phyloP scores from a whole-genome alignment of 768 basidiomycete species.

The Tulasnella sp. region DNA sequence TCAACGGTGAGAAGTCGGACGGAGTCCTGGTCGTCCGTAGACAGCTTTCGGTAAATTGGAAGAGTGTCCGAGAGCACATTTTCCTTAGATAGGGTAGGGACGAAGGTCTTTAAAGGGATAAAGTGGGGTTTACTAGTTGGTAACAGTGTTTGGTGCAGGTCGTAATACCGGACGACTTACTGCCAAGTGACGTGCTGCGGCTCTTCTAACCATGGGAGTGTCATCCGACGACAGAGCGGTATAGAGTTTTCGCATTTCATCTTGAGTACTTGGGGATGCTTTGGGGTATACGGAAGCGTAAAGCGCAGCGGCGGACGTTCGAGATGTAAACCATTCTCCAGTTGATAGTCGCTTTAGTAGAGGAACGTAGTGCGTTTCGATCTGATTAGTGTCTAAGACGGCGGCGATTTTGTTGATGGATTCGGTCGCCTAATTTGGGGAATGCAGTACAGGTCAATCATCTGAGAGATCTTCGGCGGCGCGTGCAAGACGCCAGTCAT shows the following conservation, averaged over 20 bases:
- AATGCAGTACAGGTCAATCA: not conserved
- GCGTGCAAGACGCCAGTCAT: not conserved
- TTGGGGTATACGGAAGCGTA: slow-evolving; percentile 84
- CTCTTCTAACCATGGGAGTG: slow-evolving; percentile 96
- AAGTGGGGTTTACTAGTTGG: not conserved
- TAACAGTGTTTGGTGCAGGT: not conserved
- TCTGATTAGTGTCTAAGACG: slow-evolving; percentile 62
- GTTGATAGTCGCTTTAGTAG: slow-evolving; percentile 76
- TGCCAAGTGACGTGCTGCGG: slow-evolving; percentile 92
- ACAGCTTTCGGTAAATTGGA: slow-evolving; percentile 85
- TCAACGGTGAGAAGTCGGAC: slow-evolving; percentile 92
- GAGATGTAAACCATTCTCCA: slow-evolving; percentile 98
- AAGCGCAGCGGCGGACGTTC: slow-evolving; percentile 89
- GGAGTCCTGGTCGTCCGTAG: slow-evolving; percentile 95
- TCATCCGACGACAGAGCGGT: slow-evolving; percentile 78
- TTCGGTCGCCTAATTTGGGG: slow-evolving; percentile 67
- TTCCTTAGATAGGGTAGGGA: slow-evolving; percentile 65
- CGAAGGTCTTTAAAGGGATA: slow-evolving; percentile 45
- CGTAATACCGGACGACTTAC: slow-evolving; percentile 42
- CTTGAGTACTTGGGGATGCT: slow-evolving; percentile 59
- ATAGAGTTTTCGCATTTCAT: slow-evolving; percentile 81
- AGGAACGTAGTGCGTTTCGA: slow-evolving; percentile 87
- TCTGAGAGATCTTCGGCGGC: not conserved
- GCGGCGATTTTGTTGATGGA: slow-evolving; percentile 84
- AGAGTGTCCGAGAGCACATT: slow-evolving; percentile 80